Percentiles rank a stretch among this genome's conserved stretches.
These are phyloP conservation scores for Penicillium sp. DNA, from an alignment of 2,329 filamentous ascomycete genomes.

Conservation along the genomic window DNA sequence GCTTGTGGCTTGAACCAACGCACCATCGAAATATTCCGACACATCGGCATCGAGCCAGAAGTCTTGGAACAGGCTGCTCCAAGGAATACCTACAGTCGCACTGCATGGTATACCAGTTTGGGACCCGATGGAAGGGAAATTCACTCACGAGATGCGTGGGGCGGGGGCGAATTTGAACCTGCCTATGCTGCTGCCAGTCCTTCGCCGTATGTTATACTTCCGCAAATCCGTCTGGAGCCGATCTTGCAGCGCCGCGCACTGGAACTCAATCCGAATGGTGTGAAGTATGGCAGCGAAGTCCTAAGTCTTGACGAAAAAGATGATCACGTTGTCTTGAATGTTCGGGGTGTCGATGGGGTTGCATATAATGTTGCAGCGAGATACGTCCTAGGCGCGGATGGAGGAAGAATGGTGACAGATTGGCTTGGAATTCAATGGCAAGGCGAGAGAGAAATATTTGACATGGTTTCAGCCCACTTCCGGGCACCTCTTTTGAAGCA, in stretches of 20 bases:
- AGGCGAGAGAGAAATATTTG: constrained; percentile 32
- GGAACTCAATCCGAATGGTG: constrained; percentile 30
- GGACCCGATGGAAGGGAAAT: not conserved
- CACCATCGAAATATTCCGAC: constrained; percentile 22
- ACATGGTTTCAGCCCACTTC: constrained; percentile 20
- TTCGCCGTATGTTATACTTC: constrained; percentile 29
- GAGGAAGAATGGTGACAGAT: constrained; percentile 31
- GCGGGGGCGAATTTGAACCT: not conserved
- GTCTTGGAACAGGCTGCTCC: constrained; percentile 4
- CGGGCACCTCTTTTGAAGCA: constrained; percentile 34
- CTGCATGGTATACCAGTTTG: not conserved
- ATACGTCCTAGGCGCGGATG: constrained; percentile 37
- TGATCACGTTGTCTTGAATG: not conserved
- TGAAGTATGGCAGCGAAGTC: constrained; percentile 31
- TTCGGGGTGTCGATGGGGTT: not conserved
- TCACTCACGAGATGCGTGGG: not conserved
- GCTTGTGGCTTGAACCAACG: constrained; percentile 34
- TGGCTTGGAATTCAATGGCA: constrained; percentile 30
- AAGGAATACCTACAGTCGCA: not conserved
- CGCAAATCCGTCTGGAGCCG: constrained; percentile 40
- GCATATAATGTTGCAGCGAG: constrained; percentile 17
- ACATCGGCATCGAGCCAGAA: constrained; percentile 32
- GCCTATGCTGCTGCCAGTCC: constrained; percentile 18
- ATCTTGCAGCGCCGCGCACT: constrained; percentile 29
- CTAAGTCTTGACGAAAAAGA: not conserved